phyloP scores from a whole-genome alignment of 2,329 filamentous ascomycete genomes.

The Fusarium pilosicola region DNA sequence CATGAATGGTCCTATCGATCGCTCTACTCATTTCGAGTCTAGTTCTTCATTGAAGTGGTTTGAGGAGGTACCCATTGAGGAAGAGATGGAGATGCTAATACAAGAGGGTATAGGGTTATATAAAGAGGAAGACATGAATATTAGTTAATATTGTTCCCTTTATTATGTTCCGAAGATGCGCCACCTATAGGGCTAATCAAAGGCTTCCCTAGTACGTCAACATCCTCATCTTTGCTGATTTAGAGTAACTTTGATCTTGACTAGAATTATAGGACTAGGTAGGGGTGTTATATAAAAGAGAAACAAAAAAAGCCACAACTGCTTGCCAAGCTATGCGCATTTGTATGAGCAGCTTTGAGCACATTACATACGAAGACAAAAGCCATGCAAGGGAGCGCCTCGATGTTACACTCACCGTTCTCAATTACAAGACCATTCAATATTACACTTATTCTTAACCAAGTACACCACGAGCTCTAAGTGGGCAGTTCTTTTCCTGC shows the following conservation, averaged over 20 bases:
- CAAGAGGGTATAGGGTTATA: neutral
- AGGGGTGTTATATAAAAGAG: neutral
- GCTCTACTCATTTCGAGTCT: fast-evolving
- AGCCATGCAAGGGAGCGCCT: neutral
- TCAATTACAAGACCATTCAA: neutral
- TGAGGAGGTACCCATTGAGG: fast-evolving
- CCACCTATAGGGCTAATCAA: neutral
- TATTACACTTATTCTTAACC: fast-evolving
- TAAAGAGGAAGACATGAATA: fast-evolving
- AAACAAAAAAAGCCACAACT: neutral
- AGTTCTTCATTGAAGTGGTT: fast-evolving
- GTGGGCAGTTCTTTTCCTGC: neutral
- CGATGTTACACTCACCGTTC: neutral
- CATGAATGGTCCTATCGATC: fast-evolving
- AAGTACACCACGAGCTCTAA: neutral
- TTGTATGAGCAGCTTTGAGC: neutral
- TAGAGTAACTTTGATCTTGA: fast-evolving
- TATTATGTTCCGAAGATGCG: neutral
- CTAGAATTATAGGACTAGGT: neutral
- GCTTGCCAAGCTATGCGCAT: fast-evolving
- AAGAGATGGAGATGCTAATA: neutral
- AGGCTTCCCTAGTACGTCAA: neutral
- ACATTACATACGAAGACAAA: neutral
- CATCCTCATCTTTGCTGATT: neutral
- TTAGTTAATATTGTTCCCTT: fast-evolving